These are phyloP conservation scores for Termitomyces sp. DNA, from an alignment of 768 basidiomycete genomes.

Conservation along the genomic window DNA sequence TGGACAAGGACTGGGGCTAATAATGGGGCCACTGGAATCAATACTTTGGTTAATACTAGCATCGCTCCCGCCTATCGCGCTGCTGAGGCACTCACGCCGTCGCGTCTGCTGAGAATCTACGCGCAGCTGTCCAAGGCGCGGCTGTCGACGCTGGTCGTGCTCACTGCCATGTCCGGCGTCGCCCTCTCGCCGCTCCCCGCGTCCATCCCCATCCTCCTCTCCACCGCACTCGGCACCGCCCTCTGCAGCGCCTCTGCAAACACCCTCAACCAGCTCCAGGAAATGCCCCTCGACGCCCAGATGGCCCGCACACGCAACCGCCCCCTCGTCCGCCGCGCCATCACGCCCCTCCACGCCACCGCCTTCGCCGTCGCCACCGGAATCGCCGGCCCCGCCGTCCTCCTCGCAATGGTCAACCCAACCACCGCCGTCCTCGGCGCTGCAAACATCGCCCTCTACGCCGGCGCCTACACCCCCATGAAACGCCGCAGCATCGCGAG, in stretches of 20 bases:
- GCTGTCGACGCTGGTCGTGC: slow-evolving; percentile 76
- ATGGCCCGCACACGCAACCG: slow-evolving; percentile 88
- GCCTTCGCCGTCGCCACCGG: slow-evolving; percentile 77
- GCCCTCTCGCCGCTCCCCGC: slow-evolving; percentile 88
- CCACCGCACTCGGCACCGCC: slow-evolving; percentile 84
- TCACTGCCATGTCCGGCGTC: slow-evolving; percentile 89
- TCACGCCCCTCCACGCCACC: slow-evolving; percentile 80
- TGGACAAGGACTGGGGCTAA: slow-evolving; percentile 27
- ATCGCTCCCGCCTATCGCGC: slow-evolving; percentile 21
- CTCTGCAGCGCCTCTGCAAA: slow-evolving; percentile 93
- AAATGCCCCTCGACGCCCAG: slow-evolving; percentile 94
- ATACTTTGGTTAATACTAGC: too few relatives aligned
- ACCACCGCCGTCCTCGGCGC: slow-evolving; percentile 80
- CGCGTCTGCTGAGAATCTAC: slow-evolving; percentile 61
- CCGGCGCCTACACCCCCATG: slow-evolving; percentile 87
- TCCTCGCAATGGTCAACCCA: slow-evolving; percentile 83
- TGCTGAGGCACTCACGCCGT: slow-evolving; percentile 39
- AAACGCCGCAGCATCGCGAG: slow-evolving; percentile 80
- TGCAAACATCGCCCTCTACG: slow-evolving; percentile 84
- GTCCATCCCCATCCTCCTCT: slow-evolving; percentile 77
- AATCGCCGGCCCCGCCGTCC: slow-evolving; percentile 66
- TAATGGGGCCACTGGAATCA: too few relatives aligned
- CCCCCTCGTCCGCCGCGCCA: slow-evolving; percentile 81
- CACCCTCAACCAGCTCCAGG: slow-evolving; percentile 90
- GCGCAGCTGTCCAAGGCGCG: slow-evolving; percentile 79